Evolutionary conservation across 768 basidiomycete species (phyloP).

Genomic region (Leccinum subgranulosum): DNA sequence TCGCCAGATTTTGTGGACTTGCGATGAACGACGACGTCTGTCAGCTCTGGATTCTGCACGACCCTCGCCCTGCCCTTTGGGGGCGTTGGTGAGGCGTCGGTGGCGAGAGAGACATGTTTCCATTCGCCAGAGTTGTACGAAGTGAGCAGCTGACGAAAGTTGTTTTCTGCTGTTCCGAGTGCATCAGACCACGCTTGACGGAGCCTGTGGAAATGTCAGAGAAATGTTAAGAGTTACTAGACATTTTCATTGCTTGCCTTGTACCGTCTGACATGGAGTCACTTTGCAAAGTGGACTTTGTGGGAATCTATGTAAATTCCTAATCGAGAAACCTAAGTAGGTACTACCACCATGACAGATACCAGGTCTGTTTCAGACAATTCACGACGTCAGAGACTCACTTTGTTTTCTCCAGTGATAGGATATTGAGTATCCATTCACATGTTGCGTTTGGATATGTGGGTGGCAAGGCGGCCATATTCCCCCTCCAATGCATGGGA

Average conservation of each 20-base stretch:
- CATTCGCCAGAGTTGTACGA: slow-evolving; percentile 70
- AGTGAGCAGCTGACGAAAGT: slow-evolving; percentile 74
- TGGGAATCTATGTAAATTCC: background rate
- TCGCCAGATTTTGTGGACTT: slow-evolving; percentile 67
- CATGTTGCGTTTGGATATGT: slow-evolving; percentile 95
- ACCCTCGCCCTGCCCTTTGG: slow-evolving; percentile 63
- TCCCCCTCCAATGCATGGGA: slow-evolving; percentile 80
- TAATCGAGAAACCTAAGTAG: background rate
- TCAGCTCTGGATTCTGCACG: slow-evolving; percentile 52
- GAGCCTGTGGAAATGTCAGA: slow-evolving; percentile 44
- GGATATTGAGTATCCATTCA: slow-evolving; percentile 88
- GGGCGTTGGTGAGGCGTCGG: slow-evolving; percentile 35
- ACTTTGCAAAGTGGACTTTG: background rate
- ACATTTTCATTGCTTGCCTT: slow-evolving; percentile 37
- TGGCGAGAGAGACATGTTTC: slow-evolving; percentile 67
- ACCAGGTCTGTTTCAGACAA: background rate
- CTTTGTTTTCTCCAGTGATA: slow-evolving; percentile 29
- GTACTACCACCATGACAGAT: background rate
- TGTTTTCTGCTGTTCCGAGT: slow-evolving; percentile 67
- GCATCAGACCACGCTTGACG: slow-evolving; percentile 81
- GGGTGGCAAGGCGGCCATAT: slow-evolving; percentile 78
- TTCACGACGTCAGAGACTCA: slow-evolving; percentile 3
- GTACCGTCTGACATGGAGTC: slow-evolving; percentile 56
- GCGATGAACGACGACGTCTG: slow-evolving; percentile 78
- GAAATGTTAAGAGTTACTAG: background rate